Conservation (phyloP, 768 basidiomycete species). For the Termitomyces sp. region DNA sequence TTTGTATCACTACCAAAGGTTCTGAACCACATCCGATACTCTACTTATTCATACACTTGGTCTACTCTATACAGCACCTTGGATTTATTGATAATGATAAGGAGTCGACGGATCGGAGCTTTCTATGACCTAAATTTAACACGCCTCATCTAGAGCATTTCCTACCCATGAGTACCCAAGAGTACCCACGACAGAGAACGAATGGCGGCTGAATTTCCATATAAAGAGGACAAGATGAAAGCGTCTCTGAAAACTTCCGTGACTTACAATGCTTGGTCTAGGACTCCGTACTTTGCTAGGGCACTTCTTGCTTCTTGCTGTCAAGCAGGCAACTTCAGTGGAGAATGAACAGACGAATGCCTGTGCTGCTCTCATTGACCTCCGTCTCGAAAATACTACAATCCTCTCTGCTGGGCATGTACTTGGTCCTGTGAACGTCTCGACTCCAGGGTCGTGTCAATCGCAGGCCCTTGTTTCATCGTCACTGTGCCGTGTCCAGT, state of each 20-base stretch:
- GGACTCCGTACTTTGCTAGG: background rate
- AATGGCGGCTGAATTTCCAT: background rate
- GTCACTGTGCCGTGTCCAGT: constrained; percentile 7
- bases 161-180: background rate
- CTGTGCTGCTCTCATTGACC: background rate
- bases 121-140: background rate
- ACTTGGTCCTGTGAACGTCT: background rate
- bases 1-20: too few species aligned
- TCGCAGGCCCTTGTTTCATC: background rate
- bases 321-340: background rate
- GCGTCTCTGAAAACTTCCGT: background rate
- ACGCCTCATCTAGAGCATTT: background rate
- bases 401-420: constrained; percentile 1
- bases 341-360: background rate
- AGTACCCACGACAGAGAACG: background rate
- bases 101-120: background rate
- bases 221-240: background rate
- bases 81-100: background rate
- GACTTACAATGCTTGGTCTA: background rate
- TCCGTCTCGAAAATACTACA: constrained; percentile 2
- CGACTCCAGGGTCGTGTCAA: constrained; percentile 6
- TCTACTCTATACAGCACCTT: background rate
- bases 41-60: background rate
- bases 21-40: background rate
- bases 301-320: background rate